Base-by-base conservation (phyloP, 495 filamentous ascomycete species). In the Schizothecium vesticola region DNA sequence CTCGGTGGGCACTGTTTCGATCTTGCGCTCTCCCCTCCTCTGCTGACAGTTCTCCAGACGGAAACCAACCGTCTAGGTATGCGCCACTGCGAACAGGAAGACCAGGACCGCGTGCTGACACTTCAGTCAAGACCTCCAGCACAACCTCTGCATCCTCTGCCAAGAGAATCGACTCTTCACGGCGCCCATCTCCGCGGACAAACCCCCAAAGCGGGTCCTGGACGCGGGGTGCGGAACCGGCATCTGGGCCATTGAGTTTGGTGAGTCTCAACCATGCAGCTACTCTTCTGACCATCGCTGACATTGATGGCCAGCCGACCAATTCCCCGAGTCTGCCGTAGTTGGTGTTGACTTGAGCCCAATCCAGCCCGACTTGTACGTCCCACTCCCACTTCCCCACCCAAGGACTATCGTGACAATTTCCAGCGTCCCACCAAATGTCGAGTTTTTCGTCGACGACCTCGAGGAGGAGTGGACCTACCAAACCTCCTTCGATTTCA, bases 201-300 rank as follows among this genome's bases (percentile, higher is more conserved):
- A 78, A 70, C 68, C 76, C 55, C 43, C 77, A n/a, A 69, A 79
- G 61, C 75, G 78, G 0, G 77, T 83, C n/a, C 71, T 85, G 6
- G 83, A 85, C 68, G 71, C 83, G 13, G 83, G 83, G 16, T 82
- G 79, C 1, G 81, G 81, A 51, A 84, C 81, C 0, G 83, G 83
- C 19, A 76, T 79, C 19, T 85, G 82, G 83, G 78, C 80, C n/a
- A 79, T 83, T 9, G 82, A 84, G 43, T 78, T 81, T 70, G 83
- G 79, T 80, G 69, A 64, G 70, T 51, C 7, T 12, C 25, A 31
- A 36, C 21, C 55, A 55, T 4, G 7, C 55, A 55, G 36, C 13
- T 21, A 16, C 13, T 21, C 6, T 11, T 59, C 26, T 25, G 16
- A 23, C 29, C 26, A 16, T 33, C 24, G 25, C 57, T 61, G 10